A percentile compares a stretch with the other conserved stretches of the same genome.
These are phyloP conservation scores for Phyllostachys edulis DNA, from an alignment of 176 grass and related monocot genomes.

Conservation along the genomic window DNA sequence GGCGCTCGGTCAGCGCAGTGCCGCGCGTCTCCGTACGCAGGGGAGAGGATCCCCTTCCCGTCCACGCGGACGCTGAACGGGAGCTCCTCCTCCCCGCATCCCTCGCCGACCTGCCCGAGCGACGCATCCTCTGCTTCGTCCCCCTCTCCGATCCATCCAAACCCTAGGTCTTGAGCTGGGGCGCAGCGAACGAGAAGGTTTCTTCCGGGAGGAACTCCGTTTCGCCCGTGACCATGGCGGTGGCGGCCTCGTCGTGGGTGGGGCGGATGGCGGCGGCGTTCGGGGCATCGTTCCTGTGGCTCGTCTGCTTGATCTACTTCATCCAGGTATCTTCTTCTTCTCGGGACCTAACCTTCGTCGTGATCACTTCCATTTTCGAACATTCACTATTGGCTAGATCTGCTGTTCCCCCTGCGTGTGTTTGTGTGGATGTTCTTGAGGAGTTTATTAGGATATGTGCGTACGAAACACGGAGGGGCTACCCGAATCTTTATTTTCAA, in stretches of 20 bases:
- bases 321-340: conserved; percentile 47
- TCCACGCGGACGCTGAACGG: background rate
- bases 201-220: background rate
- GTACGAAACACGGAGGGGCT: background rate
- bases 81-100: background rate
- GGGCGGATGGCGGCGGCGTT: conserved; percentile 52
- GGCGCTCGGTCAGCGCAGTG: background rate
- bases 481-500: background rate
- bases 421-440: background rate
- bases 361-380: background rate
- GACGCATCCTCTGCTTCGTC: background rate
- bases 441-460: background rate
- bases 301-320: conserved; percentile 76
- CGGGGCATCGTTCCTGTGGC: conserved; percentile 63
- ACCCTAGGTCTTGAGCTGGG: background rate
- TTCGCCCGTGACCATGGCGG: conserved; percentile 32
- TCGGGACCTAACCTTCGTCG: background rate
- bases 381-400: background rate
- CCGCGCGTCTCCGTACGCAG: background rate
- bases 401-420: background rate
- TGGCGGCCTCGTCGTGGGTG: conserved; percentile 28
- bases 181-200: background rate
- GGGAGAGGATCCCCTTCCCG: background rate
- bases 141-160: conserved; percentile 4
- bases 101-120: background rate